Base-by-base conservation (phyloP, 169 alveolate genomes). In the Perkinsus olseni region DNA sequence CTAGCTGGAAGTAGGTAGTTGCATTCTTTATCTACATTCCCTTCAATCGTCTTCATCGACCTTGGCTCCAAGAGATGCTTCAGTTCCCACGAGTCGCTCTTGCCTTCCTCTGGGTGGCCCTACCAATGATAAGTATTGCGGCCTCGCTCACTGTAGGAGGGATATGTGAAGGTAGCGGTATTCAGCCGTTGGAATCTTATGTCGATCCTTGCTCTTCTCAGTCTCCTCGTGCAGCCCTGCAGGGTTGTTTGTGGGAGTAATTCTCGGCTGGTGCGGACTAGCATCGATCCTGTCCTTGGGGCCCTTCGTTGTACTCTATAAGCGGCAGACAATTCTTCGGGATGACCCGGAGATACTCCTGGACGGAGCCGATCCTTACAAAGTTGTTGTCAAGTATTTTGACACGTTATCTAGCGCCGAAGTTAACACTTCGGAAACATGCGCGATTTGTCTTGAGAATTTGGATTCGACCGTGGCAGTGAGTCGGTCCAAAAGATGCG, bases 1-100 rank as follows among this genome's bases (percentile, higher is more conserved):
- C n/a, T n/a, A n/a, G n/a, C n/a, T n/a, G n/a, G n/a, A n/a, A n/a
- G n/a, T n/a, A n/a, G n/a, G n/a, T n/a, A n/a, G n/a, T n/a, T n/a
- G n/a, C n/a, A n/a, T n/a, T n/a, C n/a, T n/a, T n/a, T n/a, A n/a
- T 40, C 11, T 40, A 40, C 50, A 40, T 40, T 40, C 50, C 50
- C 11, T 6, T 3, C 50, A 40, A 40, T 40, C 50, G 50, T 6
- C 50, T 40, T 40, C 11, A 40, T 40, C 50, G 21, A 3, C 36
- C 28, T 3, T 62, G 82, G 82, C 82, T 62, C 34, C 37, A 62
- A 62, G 37, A 62, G 82, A 62, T 62, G 82, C 82, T 62, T 28
- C 82, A 62, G 82, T 62, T 62, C 82, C 82, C 82, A 62, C 82
- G 82, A 62, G 82, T 62, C 82, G 82, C 82, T 24, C 82, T 62